phyloP scores from a whole-genome alignment of 805 yeast genomes.

The Debaryomyces tyrocola region DNA sequence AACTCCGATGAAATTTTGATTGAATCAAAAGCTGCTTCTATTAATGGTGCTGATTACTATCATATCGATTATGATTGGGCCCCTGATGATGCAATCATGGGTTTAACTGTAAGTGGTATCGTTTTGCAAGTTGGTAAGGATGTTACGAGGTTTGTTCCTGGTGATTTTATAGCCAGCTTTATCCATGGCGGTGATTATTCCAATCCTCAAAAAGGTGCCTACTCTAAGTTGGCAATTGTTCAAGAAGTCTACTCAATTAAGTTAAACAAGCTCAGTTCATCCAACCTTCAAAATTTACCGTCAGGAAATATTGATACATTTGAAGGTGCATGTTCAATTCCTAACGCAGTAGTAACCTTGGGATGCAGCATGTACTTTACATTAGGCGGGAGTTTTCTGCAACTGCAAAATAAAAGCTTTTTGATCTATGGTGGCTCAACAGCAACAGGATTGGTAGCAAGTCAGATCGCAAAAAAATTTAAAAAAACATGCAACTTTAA shows the following conservation, averaged over 20 bases:
- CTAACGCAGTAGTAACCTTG: neutral
- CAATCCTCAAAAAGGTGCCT: slow-evolving; percentile 1
- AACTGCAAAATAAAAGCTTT: neutral
- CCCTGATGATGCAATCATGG: slow-evolving; percentile 1
- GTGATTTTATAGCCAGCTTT: slow-evolving; percentile 3
- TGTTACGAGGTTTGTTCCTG: slow-evolving; percentile 1
- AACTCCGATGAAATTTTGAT: slow-evolving; percentile 2
- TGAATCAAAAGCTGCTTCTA: neutral
- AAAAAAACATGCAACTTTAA: slow-evolving; percentile 1
- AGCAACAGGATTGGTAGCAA: slow-evolving; percentile 3
- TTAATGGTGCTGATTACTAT: slow-evolving; percentile 1
- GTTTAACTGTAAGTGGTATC: slow-evolving; percentile 2
- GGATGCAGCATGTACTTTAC: slow-evolving; percentile 1
- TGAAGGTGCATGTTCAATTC: slow-evolving; percentile 1
- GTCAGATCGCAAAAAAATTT: slow-evolving; percentile 1
- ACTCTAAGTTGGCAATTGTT: slow-evolving; percentile 1
- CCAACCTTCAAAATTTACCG: neutral
- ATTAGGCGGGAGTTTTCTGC: slow-evolving; percentile 1
- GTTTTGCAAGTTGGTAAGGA: slow-evolving; percentile 2
- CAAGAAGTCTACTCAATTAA: slow-evolving; percentile 4
- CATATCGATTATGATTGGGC: slow-evolving; percentile 3
- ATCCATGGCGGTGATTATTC: slow-evolving; percentile 3
- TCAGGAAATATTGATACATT: slow-evolving; percentile 1
- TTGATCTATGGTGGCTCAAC: slow-evolving; percentile 5
- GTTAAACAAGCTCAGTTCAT: neutral